phyloP scores from a whole-genome alignment of 2,329 filamentous ascomycete species.

The Pseudopithomyces chartarum region DNA sequence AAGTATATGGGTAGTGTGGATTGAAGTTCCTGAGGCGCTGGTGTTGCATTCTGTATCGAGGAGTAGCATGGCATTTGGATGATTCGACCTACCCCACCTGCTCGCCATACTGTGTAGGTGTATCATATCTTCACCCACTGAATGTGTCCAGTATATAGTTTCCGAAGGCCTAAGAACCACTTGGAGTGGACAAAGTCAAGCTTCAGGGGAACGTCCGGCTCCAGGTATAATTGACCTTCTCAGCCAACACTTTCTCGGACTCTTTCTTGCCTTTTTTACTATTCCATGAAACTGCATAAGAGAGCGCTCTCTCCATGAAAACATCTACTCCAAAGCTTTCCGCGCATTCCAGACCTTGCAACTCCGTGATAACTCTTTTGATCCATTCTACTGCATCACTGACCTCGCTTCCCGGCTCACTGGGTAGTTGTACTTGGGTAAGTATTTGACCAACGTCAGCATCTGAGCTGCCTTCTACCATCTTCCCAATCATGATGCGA shows the following conservation, averaged over 20 bases:
- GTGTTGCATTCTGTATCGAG: too few species aligned
- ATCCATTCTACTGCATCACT: slow-evolving; percentile 16
- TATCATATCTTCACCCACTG: too few species aligned
- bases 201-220: slow-evolving; percentile 23
- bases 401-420: slow-evolving; percentile 12
- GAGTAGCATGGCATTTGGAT: too few species aligned
- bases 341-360: slow-evolving; percentile 16
- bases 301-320: slow-evolving; percentile 18
- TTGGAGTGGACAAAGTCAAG: not conserved
- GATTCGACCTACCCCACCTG: too few species aligned
- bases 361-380: slow-evolving; percentile 12
- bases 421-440: slow-evolving; percentile 14
- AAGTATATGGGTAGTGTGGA: too few species aligned
- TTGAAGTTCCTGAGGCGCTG: too few species aligned
- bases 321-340: slow-evolving; percentile 18
- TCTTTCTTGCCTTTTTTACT: slow-evolving; percentile 2
- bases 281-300: slow-evolving; percentile 11
- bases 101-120: too few species aligned
- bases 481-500: slow-evolving; percentile 22
- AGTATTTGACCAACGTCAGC: slow-evolving; percentile 11
- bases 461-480: slow-evolving; percentile 10
- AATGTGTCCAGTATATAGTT: too few species aligned
- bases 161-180: not conserved
- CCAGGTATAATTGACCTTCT: slow-evolving; percentile 26
- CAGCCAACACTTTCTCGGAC: slow-evolving; percentile 13